Conservation (phyloP, 768 basidiomycete species). For the Leccinum obscurum region DNA sequence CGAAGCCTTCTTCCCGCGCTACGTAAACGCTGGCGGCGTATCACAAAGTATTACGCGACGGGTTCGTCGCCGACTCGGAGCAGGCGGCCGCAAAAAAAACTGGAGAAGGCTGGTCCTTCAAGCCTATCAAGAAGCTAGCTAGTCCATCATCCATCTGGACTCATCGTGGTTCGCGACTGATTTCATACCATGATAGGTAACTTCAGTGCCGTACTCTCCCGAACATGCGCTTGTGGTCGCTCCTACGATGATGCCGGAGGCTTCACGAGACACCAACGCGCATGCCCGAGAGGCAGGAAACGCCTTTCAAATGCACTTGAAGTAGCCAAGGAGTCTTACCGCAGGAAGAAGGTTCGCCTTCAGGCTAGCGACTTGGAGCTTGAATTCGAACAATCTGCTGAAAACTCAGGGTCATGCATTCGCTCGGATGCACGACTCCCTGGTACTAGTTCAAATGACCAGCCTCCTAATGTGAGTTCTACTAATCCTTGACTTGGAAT, state of each 20-base stretch:
- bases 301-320: not conserved
- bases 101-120: too few relatives aligned
- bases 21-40: too few relatives aligned
- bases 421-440: not conserved
- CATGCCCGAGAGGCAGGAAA: not conserved
- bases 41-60: too few relatives aligned
- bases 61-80: too few relatives aligned
- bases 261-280: not conserved
- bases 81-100: too few relatives aligned
- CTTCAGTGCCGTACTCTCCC: too few relatives aligned
- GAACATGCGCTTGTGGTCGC: not conserved
- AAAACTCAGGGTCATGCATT: not conserved
- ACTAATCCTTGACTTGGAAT: not conserved
- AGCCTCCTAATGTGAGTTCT: not conserved
- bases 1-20: too few relatives aligned
- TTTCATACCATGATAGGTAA: too few relatives aligned
- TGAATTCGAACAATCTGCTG: not conserved
- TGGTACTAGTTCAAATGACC: not conserved
- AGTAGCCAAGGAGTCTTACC: not conserved
- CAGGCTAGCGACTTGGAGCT: not conserved
- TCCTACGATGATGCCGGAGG: not conserved
- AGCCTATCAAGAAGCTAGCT: too few relatives aligned
- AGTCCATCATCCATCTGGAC: not conserved
- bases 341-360: not conserved
- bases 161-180: too few relatives aligned